Evolutionary conservation across 83 land plant genomes (phyloP).

Genomic region (Diphasiastrum complanatum): DNA sequence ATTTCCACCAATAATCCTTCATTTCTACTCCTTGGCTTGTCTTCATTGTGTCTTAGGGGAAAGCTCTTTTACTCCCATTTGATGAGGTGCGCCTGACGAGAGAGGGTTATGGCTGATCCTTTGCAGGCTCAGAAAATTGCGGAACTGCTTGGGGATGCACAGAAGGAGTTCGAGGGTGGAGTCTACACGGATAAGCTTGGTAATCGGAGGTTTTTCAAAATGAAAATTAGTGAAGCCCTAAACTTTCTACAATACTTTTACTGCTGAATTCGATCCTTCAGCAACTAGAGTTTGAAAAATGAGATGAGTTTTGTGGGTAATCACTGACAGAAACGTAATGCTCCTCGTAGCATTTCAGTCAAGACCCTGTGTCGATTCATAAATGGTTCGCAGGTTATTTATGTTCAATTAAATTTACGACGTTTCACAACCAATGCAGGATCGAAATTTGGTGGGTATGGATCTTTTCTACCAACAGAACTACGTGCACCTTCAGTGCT

Average conservation of each 20-base stretch:
- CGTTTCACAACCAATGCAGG: too few species aligned
- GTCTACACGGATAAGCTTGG: slow-evolving; percentile 80
- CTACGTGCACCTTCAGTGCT: slow-evolving; percentile 64
- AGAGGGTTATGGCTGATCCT: too few species aligned
- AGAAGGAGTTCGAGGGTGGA: slow-evolving; percentile 81
- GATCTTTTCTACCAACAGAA: slow-evolving; percentile 77
- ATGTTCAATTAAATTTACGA: neutral
- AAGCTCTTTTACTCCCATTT: too few species aligned
- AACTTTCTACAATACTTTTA: neutral
- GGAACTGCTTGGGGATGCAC: slow-evolving; percentile 64
- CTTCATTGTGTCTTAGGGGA: too few species aligned
- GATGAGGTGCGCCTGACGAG: too few species aligned
- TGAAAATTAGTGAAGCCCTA: too few species aligned
- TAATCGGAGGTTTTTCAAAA: slow-evolving; percentile 30
- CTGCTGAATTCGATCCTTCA: neutral
- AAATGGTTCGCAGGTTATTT: slow-evolving; percentile 7
- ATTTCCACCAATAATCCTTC: too few species aligned
- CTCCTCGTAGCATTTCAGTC: neutral
- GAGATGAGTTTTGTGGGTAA: too few species aligned
- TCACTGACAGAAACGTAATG: too few species aligned
- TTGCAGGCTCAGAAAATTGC: slow-evolving; percentile 66
- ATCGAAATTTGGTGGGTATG: slow-evolving; percentile 85
- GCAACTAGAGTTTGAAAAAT: too few species aligned
- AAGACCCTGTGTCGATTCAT: neutral
- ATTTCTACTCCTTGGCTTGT: too few species aligned